Base-by-base conservation (phyloP, 768 basidiomycete species). In the Kondoa malvinella region DNA sequence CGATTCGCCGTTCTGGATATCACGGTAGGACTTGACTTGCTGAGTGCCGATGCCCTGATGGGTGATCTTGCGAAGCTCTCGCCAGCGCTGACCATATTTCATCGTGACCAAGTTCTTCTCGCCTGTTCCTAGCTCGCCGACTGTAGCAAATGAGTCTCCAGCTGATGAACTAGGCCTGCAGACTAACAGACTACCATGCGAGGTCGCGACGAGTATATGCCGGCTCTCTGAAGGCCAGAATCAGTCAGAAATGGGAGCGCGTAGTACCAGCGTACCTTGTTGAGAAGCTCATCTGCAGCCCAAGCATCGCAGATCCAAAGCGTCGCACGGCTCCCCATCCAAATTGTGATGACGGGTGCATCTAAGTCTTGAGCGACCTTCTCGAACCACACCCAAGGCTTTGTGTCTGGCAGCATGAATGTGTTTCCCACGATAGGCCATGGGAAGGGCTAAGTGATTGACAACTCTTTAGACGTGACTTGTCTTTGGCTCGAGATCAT, bases 1-100 rank as follows among this genome's bases (percentile, higher is more conserved):
- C 16, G 63, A 64, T 58, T 74, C 73, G 56, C 71, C 59, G 31
- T 60, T 56, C 34, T 74, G 73, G 56, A 73, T 72, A 3, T 72
- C 72, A 40, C 70, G 66, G 71, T 74, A 73, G 16, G 59, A 50
- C 40, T 50, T 50, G 40, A 21, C 21, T 21, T 50, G 40, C 60
- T 67, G 66, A n/a, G 57, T n/a, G 32, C 66, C 66, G 27, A 67
- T 57, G n/a, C 66, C 66, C 56, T 56, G 40, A 34, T 67, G 66
- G n/a, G 66, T 67, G 34, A 67, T 40, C 66, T 67, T 67, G 14
- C 66, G 15, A 29, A 58, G 66, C 34, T 58, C 40, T 29, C 66
- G 25, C 66, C 66, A 67, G 57, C 66, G 56, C 30, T 67, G 56
- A 12, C 66, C 66, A 27, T 67, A 67, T 30, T 31, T 67, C 66